These are phyloP conservation scores for Trichophaea hybrida DNA, from an alignment of 2,329 filamentous ascomycete species.

Conservation along the genomic window DNA sequence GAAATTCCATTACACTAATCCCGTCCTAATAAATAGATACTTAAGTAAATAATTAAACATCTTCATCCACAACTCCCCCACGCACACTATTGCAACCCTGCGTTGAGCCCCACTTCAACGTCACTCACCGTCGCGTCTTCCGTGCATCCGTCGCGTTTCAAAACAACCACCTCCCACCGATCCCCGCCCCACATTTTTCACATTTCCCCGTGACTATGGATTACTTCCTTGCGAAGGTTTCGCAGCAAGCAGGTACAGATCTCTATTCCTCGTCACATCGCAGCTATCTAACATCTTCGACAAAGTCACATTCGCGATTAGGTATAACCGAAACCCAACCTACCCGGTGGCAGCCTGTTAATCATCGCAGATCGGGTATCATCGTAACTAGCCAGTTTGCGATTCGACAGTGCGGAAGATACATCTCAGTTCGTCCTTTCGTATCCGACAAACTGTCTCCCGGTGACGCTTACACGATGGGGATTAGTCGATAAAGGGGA, in stretches of 20 bases:
- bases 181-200: too few relatives aligned
- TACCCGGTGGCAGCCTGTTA: neutral
- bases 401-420: slow-evolving; percentile 24
- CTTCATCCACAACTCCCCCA: too few relatives aligned
- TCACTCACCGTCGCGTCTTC: too few relatives aligned
- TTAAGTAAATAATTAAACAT: too few relatives aligned
- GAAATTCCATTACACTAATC: too few relatives aligned
- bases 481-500: slow-evolving; percentile 51
- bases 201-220: slow-evolving; percentile 13
- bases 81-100: too few relatives aligned
- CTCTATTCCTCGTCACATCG: neutral
- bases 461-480: neutral
- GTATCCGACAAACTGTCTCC: neutral
- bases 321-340: neutral
- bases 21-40: too few relatives aligned
- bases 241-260: slow-evolving; percentile 19
- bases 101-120: too few relatives aligned
- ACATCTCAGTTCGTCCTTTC: slow-evolving; percentile 24
- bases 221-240: slow-evolving; percentile 20
- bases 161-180: too few relatives aligned
- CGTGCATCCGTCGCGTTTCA: too few relatives aligned
- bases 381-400: slow-evolving; percentile 27
- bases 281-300: neutral
- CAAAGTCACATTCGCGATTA: slow-evolving; percentile 20
- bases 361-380: slow-evolving; percentile 23